Evolutionary conservation across 1,139 yeast species (phyloP).

Genomic region (Saccharomycopsis hybrid): DNA sequence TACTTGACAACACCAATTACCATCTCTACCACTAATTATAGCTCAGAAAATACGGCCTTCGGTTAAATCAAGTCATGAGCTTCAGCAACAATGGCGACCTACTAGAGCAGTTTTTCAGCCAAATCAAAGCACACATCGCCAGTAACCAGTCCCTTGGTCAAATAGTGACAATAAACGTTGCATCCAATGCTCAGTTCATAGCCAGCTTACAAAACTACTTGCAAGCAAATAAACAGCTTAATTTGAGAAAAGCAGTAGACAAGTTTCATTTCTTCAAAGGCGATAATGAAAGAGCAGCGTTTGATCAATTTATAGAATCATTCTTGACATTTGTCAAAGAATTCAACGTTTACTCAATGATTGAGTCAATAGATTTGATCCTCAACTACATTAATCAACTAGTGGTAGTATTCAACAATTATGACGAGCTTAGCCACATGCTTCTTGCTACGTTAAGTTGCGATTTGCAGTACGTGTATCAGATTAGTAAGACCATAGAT

Average conservation of each 20-base stretch:
- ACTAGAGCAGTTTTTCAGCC: background rate
- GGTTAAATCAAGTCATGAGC: no score
- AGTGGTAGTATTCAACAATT: slow-evolving; percentile 16
- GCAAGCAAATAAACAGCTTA: background rate
- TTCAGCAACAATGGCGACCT: background rate
- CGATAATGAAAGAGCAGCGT: no score
- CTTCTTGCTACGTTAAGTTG: background rate
- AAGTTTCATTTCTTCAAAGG: slow-evolving; percentile 1
- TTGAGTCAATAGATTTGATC: slow-evolving; percentile 15
- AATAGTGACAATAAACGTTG: slow-evolving; percentile 4
- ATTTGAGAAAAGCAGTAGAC: background rate
- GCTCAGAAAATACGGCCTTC: no score
- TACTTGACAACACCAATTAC: no score
- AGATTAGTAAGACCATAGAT: slow-evolving; percentile 3
- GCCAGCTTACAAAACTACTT: slow-evolving; percentile 7
- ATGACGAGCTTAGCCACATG: slow-evolving; percentile 12
- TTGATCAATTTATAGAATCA: background rate
- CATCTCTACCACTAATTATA: no score
- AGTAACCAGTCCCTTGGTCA: background rate
- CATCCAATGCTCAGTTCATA: background rate
- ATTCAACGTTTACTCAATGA: slow-evolving; percentile 11
- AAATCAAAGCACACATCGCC: background rate
- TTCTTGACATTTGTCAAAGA: slow-evolving; percentile 9
- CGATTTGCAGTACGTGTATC: slow-evolving; percentile 9
- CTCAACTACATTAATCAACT: slow-evolving; percentile 13